Conservation (phyloP, 177 flowering plant species). For the Tripterygium wilfordii region DNA sequence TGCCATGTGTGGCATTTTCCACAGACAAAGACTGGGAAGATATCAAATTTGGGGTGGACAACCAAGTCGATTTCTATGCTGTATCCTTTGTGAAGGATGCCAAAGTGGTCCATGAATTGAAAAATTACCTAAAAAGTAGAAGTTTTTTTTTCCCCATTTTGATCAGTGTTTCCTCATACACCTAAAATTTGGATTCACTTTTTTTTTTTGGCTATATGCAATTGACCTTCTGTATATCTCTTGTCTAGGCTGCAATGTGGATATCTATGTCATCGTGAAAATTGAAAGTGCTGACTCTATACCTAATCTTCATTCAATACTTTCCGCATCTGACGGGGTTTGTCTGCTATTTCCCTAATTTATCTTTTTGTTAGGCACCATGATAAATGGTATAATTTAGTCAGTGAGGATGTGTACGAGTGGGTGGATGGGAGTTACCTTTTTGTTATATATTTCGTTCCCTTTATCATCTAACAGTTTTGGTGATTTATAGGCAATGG, state of each 20-base stretch:
- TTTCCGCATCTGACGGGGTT: slow-evolving; percentile 97
- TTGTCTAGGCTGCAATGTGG: slow-evolving; percentile 67
- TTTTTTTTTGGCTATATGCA: neutral
- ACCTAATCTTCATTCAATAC: slow-evolving; percentile 82
- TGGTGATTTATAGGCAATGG: slow-evolving; percentile 70
- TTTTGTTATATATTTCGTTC: neutral
- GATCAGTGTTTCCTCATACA: neutral
- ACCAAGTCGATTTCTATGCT: slow-evolving; percentile 92
- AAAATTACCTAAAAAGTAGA: slow-evolving; percentile 81
- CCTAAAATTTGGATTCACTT: neutral
- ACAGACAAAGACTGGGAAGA: slow-evolving; percentile 99
- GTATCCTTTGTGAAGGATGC: slow-evolving; percentile 99
- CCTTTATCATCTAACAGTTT: neutral
- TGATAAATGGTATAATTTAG: too few species aligned
- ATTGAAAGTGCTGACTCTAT: slow-evolving; percentile 99
- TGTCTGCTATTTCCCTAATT: slow-evolving; percentile 12
- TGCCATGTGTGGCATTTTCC: slow-evolving; percentile 6
- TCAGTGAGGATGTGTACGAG: too few species aligned
- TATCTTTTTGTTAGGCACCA: too few species aligned
- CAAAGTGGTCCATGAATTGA: slow-evolving; percentile 82
- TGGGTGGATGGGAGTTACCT: too few species aligned
- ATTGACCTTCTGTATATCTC: neutral
- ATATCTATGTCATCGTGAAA: slow-evolving; percentile 81
- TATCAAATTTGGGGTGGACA: slow-evolving; percentile 97
- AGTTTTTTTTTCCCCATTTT: neutral